Evolutionary conservation across 2,329 filamentous ascomycete genomes (phyloP), one percentile per base, ranked within the genome.

Genomic region (Rosellinia necatrix): DNA sequence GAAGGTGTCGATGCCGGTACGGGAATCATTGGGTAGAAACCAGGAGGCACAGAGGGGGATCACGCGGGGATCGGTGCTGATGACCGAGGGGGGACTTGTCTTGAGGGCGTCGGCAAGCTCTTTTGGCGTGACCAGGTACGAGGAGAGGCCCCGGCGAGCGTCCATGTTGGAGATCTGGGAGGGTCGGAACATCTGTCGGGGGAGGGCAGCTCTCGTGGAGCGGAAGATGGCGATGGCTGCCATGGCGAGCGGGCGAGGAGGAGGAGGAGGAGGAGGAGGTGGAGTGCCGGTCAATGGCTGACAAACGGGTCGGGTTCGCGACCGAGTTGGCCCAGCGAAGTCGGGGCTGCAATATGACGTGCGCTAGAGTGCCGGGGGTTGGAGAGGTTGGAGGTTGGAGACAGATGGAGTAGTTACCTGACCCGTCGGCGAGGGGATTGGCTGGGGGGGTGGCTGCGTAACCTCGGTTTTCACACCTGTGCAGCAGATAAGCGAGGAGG

Each of bases 21-120:
- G 87, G 50, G 84, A 84, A 65, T 96, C 93, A 73, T 96, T 97
- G 61, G 94, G 94, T 61, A 99, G 84, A 71, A 97, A 99, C 94
- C 94, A 99, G 21, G 91, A 84, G 42, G 92, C 94, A 74, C 92
- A 97, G 37, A 99, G 81, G 2, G 94, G 90, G 50, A 99, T 86
- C 38, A 96, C 88, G 64, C 90, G 87, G 1, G 93, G 89, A 10
- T 91, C 86, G 38, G 90, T 89, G 58, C 90, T 91, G 66, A 93
- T 89, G 60, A 88, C 85, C 49, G 88, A 89, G 10, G 88, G 83
- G 3, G 91, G 83, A 72, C 93, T 96, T 76, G 88, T 89, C 74
- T 89, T 87, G 48, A 99, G 81, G 48, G 92, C 92, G 63, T 89
- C 84, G 69, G 88, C 76, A 54, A 97, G 86, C 74, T 97, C 88